These are phyloP conservation scores for Malus sylvestris DNA, from an alignment of 306 rosid species.

Conservation along the genomic window DNA sequence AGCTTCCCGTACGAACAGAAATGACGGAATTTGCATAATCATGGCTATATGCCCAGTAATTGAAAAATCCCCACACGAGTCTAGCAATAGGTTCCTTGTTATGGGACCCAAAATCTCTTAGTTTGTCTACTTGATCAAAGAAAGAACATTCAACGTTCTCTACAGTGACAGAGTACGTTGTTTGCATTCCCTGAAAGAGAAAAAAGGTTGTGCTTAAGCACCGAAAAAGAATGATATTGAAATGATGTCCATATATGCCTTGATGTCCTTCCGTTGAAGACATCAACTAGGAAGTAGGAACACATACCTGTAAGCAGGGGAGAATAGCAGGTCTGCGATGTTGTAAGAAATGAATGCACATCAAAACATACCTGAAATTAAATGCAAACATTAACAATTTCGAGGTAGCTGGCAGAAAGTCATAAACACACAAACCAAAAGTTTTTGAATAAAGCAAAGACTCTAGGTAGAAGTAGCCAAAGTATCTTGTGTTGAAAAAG, in stretches of 20 bases:
- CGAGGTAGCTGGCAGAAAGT: not conserved
- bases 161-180: conserved; percentile 59
- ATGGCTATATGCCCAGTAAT: conserved; percentile 92
- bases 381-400: conserved; percentile 13
- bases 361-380: conserved; percentile 85
- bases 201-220: not conserved
- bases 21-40: conserved; percentile 76
- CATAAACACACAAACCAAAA: not conserved
- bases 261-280: not conserved
- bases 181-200: conserved; percentile 50
- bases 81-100: conserved; percentile 75
- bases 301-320: conserved; percentile 90
- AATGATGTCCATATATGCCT: not conserved
- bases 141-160: conserved; percentile 64
- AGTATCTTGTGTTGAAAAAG: not conserved
- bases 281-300: not conserved
- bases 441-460: not conserved
- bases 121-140: conserved; percentile 74
- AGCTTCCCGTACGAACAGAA: conserved; percentile 79
- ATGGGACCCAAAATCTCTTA: conserved; percentile 46
- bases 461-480: not conserved
- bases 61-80: conserved; percentile 91
- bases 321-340: conserved; percentile 79
- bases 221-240: not conserved
- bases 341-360: conserved; percentile 95